Percentiles rank a stretch among this genome's conserved stretches.
These are phyloP conservation scores for Gaultheria prostrata DNA, from an alignment of 148 eudicot genomes.

Conservation along the genomic window DNA sequence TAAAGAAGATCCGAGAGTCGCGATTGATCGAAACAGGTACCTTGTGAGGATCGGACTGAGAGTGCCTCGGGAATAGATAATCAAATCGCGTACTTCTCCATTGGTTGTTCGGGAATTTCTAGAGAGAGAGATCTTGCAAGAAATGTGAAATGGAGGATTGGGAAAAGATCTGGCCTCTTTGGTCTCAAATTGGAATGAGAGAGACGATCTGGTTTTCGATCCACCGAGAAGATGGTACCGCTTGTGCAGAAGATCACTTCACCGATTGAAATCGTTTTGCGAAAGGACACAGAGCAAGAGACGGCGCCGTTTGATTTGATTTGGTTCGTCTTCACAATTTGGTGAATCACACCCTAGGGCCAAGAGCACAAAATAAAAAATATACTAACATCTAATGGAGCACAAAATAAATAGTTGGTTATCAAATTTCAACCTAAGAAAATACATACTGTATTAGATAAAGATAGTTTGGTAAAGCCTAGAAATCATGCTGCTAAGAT, in stretches of 20 bases:
- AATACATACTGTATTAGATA: no score
- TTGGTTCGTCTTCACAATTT: background rate
- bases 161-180: background rate
- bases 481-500: no score
- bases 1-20: constrained; percentile 7
- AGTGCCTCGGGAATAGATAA: background rate
- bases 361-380: no score
- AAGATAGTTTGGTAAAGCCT: no score
- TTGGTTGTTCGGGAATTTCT: no score
- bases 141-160: background rate
- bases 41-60: constrained; percentile 1
- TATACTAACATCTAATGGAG: no score
- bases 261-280: background rate
- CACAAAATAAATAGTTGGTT: no score
- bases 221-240: background rate
- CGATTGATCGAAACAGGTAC: background rate
- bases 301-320: background rate
- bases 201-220: background rate
- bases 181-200: background rate
- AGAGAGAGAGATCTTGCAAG: background rate
- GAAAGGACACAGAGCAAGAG: background rate
- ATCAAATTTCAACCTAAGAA: no score
- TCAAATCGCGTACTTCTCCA: background rate
- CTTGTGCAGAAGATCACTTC: background rate
- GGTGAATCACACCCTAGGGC: no score